These are phyloP conservation scores for Tulasnella sp. DNA, from an alignment of 768 basidiomycete genomes.

Conservation along the genomic window DNA sequence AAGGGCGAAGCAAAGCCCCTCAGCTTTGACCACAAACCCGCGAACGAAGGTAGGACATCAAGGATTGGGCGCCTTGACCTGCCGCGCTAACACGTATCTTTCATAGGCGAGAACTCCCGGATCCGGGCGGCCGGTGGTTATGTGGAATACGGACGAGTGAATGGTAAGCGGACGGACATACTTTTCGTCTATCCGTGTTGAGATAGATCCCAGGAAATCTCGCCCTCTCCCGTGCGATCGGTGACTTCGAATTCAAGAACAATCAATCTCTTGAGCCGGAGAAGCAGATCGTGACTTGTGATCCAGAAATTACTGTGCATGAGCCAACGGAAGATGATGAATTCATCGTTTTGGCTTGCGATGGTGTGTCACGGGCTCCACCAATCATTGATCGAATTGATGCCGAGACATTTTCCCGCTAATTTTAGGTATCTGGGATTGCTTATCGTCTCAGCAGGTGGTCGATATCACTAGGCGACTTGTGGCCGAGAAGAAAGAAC, in stretches of 20 bases:
- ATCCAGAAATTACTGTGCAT: constrained; percentile 84
- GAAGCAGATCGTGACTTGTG: constrained; percentile 84
- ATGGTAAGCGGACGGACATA: constrained; percentile 42
- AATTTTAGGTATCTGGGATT: constrained; percentile 92
- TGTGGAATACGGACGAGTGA: constrained; percentile 92
- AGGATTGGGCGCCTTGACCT: neutral
- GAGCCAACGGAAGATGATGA: constrained; percentile 81
- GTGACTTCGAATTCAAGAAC: constrained; percentile 99
- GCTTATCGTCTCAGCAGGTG: constrained; percentile 82
- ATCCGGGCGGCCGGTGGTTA: constrained; percentile 89
- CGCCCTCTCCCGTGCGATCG: constrained; percentile 85
- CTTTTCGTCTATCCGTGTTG: neutral
- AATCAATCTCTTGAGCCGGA: constrained; percentile 70
- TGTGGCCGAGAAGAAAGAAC: constrained; percentile 63
- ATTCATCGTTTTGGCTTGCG: constrained; percentile 92
- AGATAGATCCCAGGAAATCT: constrained; percentile 58
- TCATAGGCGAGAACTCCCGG: constrained; percentile 64
- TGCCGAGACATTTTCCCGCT: neutral
- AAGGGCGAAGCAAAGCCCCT: constrained; percentile 80
- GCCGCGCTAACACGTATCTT: constrained; percentile 15
- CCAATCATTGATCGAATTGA: neutral
- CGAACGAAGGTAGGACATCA: constrained; percentile 52
- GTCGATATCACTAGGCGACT: constrained; percentile 77
- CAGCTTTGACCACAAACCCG: constrained; percentile 93
- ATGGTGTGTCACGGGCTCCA: constrained; percentile 46